These are phyloP conservation scores for Baorangia bicolor DNA, from an alignment of 768 basidiomycete species.

Conservation along the genomic window DNA sequence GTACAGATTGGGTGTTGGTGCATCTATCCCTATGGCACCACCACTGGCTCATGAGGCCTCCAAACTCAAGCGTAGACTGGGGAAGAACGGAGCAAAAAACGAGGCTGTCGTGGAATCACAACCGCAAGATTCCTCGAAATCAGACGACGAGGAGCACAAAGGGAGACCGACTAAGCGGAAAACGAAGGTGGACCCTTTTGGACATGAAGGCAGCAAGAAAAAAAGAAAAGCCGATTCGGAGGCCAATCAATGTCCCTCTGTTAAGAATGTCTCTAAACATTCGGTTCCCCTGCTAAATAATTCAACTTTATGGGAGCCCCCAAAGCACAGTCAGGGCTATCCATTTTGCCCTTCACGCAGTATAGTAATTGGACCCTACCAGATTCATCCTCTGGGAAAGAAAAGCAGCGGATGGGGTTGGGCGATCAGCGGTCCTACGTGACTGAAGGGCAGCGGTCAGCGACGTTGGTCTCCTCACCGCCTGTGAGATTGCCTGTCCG, in stretches of 20 bases:
- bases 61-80: slow-evolving; percentile 59
- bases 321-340: slow-evolving; percentile 14
- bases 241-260: neutral
- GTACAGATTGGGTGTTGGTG: slow-evolving; percentile 72
- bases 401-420: neutral
- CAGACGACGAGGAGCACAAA: slow-evolving; percentile 56
- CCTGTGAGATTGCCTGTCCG: slow-evolving; percentile 6
- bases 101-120: slow-evolving; percentile 37
- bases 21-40: slow-evolving; percentile 51
- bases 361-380: neutral
- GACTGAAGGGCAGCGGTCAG: neutral
- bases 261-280: neutral
- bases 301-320: neutral
- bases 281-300: neutral
- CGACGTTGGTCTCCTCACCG: slow-evolving; percentile 2
- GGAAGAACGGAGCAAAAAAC: slow-evolving; percentile 50
- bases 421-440: neutral
- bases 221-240: slow-evolving; percentile 42
- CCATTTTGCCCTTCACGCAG: neutral
- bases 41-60: slow-evolving; percentile 52
- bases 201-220: slow-evolving; percentile 35
- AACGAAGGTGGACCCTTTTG: slow-evolving; percentile 57
- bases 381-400: slow-evolving; percentile 10
- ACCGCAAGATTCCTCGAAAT: slow-evolving; percentile 23
- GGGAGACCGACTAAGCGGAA: slow-evolving; percentile 61